phyloP scores from a whole-genome alignment of 345 rosid species.

The Capsella bursapastoris region DNA sequence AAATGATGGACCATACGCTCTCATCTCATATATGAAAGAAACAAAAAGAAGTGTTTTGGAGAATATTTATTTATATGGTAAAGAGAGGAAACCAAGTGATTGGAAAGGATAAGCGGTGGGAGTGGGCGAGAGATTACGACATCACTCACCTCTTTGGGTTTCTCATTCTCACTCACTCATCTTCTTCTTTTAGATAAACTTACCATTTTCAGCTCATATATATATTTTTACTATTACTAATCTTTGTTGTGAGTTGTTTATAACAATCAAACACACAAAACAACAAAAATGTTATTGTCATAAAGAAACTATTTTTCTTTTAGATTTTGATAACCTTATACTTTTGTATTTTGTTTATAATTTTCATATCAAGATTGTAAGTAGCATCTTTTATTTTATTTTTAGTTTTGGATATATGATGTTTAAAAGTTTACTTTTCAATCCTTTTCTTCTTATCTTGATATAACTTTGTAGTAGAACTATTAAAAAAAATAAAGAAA shows the following conservation, averaged over 20 bases:
- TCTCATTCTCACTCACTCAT: conserved; percentile 45
- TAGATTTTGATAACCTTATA: not conserved
- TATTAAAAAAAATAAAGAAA: not conserved
- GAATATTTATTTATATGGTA: conserved; percentile 33
- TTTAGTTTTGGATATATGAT: not conserved
- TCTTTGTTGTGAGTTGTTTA: too few relatives aligned
- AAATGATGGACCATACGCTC: conserved; percentile 41
- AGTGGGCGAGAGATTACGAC: conserved; percentile 41
- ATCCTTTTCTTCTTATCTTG: not conserved
- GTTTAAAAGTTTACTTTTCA: not conserved
- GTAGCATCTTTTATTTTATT: not conserved
- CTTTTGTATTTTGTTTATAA: not conserved
- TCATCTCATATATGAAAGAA: not conserved
- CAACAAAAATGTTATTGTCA: too few relatives aligned
- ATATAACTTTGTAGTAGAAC: not conserved
- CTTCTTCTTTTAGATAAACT: conserved; percentile 37
- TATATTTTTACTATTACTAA: not conserved
- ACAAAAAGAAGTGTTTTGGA: not conserved
- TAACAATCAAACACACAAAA: too few relatives aligned
- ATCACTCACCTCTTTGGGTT: conserved; percentile 30
- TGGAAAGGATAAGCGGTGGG: conserved; percentile 45
- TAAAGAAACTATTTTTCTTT: too few relatives aligned
- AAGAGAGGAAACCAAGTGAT: conserved; percentile 36
- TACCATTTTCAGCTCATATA: not conserved
- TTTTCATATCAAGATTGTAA: not conserved